A percentile compares a stretch with the other conserved stretches of the same genome.
These are phyloP conservation scores for Sporothrix luriei DNA, from an alignment of 2,329 filamentous ascomycete species.

Conservation along the genomic window DNA sequence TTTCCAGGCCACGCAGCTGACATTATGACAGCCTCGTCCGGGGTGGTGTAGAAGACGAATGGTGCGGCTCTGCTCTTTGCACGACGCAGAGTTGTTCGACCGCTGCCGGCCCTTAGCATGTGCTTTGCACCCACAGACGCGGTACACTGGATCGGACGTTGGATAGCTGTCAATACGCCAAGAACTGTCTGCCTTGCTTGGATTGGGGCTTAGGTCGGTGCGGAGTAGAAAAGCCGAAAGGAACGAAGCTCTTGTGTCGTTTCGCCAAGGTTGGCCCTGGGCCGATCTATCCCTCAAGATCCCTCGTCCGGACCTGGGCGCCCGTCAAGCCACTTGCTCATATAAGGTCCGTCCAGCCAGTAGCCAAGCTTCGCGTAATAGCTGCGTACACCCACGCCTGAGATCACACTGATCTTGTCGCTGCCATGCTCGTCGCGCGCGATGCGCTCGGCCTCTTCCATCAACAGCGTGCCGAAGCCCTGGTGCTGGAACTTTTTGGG, in stretches of 20 bases:
- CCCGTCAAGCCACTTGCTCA: slow-evolving; percentile 66
- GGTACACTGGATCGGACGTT: background rate
- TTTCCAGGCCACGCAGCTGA: background rate
- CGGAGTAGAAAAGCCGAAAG: background rate
- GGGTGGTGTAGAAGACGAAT: background rate
- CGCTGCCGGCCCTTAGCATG: background rate
- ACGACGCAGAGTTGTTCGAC: background rate
- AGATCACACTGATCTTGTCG: slow-evolving; percentile 93
- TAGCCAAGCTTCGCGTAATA: slow-evolving; percentile 95
- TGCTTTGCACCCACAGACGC: background rate
- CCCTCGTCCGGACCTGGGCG: slow-evolving; percentile 40
- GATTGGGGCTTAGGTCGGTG: background rate
- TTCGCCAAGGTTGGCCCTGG: no score
- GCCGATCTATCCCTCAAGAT: background rate
- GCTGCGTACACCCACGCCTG: slow-evolving; percentile 92
- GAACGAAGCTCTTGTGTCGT: no score
- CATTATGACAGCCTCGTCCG: background rate
- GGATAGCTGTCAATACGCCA: background rate
- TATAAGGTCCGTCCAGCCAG: slow-evolving; percentile 88
- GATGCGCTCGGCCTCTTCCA: slow-evolving; percentile 97
- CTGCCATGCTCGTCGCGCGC: slow-evolving; percentile 93
- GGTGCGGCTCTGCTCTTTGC: background rate
- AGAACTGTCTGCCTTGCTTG: background rate
- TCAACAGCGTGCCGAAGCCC: slow-evolving; percentile 90
- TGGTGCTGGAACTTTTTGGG: slow-evolving; percentile 98